Evolutionary conservation across 2,329 filamentous ascomycete genomes (phyloP).

Genomic region (Pseudocercospora fuligena): DNA sequence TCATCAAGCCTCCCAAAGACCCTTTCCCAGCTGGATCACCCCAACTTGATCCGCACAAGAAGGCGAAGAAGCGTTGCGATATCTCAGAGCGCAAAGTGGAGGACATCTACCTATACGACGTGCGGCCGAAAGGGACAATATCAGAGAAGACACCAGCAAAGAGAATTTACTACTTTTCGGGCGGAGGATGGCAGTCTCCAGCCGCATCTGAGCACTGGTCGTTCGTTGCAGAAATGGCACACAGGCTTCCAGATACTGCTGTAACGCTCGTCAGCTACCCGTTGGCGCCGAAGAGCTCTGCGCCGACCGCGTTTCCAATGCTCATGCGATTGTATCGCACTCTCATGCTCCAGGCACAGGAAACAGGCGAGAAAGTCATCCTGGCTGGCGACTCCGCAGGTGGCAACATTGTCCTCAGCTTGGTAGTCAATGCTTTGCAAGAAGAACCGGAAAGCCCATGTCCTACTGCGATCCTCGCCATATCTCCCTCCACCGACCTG

Average conservation of each 20-base stretch:
- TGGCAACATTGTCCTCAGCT: slow-evolving; percentile 56
- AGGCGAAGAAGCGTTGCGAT: slow-evolving; percentile 41
- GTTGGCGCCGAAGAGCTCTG: slow-evolving; percentile 59
- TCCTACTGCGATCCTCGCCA: slow-evolving; percentile 48
- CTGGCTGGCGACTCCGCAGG: slow-evolving; percentile 62
- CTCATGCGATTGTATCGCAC: slow-evolving; percentile 53
- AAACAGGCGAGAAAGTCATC: slow-evolving; percentile 50
- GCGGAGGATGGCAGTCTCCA: slow-evolving; percentile 61
- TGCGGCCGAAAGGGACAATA: slow-evolving; percentile 33
- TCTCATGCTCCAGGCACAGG: slow-evolving; percentile 47
- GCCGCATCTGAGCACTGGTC: slow-evolving; percentile 59
- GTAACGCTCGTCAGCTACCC: slow-evolving; percentile 59
- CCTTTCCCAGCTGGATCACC: slow-evolving; percentile 47
- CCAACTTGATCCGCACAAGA: slow-evolving; percentile 44
- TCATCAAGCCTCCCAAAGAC: slow-evolving; percentile 43
- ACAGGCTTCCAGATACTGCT: slow-evolving; percentile 43
- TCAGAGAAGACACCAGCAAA: slow-evolving; percentile 31
- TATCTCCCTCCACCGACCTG: slow-evolving; percentile 58
- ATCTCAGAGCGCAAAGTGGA: slow-evolving; percentile 49
- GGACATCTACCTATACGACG: slow-evolving; percentile 54
- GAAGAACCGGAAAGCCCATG: slow-evolving; percentile 35
- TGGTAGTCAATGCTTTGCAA: slow-evolving; percentile 46
- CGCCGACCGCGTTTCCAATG: slow-evolving; percentile 53
- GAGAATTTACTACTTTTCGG: slow-evolving; percentile 60
- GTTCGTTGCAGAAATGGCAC: slow-evolving; percentile 53